Percentiles rank a stretch among this genome's conserved stretches.
These are phyloP conservation scores for Striga asiatica DNA, from an alignment of 257 asterid species.

Conservation along the genomic window DNA sequence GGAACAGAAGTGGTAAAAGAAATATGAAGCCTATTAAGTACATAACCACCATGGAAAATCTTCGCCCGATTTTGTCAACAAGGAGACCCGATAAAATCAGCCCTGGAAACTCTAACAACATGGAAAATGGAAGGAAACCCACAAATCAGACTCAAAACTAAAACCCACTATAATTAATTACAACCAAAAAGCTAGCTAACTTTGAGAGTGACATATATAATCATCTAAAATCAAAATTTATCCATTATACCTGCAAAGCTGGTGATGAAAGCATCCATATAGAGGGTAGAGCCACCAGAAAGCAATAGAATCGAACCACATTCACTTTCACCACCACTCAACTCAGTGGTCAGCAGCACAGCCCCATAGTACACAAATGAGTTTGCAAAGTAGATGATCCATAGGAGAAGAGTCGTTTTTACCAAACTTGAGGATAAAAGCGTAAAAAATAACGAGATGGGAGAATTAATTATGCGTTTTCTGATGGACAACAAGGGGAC, in stretches of 20 bases:
- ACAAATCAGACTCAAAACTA: slow-evolving; percentile 7
- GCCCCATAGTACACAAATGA: slow-evolving; percentile 48
- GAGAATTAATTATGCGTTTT: background rate
- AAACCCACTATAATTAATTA: no score
- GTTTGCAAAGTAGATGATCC: slow-evolving; percentile 44
- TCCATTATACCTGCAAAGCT: slow-evolving; percentile 44
- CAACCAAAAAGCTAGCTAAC: no score
- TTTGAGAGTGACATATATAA: no score
- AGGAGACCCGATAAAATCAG: slow-evolving; percentile 31
- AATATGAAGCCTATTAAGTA: slow-evolving; percentile 27
- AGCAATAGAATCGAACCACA: slow-evolving; percentile 18
- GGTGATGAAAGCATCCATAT: slow-evolving; percentile 38
- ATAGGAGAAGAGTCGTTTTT: slow-evolving; percentile 46
- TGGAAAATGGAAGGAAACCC: background rate
- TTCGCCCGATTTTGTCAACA: slow-evolving; percentile 58
- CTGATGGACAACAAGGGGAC: slow-evolving; percentile 21
- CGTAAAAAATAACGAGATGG: slow-evolving; percentile 25
- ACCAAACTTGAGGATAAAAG: slow-evolving; percentile 35
- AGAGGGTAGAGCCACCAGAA: slow-evolving; percentile 32
- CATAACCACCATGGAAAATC: slow-evolving; percentile 39
- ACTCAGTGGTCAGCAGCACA: slow-evolving; percentile 44
- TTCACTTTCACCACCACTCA: slow-evolving; percentile 30
- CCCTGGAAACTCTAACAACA: slow-evolving; percentile 44
- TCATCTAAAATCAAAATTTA: background rate
- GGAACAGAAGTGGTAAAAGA: slow-evolving; percentile 44